A percentile compares a stretch with the other conserved stretches of the same genome.
Evolutionary conservation across 805 yeast species (phyloP).

Genomic region (Pichia nanzhaoensis): DNA sequence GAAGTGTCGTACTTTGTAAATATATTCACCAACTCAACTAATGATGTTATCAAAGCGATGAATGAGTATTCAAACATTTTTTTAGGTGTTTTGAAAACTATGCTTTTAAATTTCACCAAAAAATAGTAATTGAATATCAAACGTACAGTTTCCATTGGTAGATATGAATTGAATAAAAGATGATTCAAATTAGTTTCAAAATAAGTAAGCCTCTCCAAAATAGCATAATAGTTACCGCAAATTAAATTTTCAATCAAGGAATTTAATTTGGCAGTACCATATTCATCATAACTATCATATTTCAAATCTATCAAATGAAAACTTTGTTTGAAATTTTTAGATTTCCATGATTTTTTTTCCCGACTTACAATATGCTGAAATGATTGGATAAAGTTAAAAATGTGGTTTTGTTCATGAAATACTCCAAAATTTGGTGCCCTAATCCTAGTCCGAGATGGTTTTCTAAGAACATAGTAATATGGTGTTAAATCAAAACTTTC

Average conservation of each 20-base stretch:
- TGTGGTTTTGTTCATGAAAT: background rate
- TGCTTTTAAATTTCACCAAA: background rate
- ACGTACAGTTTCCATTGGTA: conserved; percentile 12
- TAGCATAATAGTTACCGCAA: conserved; percentile 9
- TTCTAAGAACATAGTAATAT: background rate
- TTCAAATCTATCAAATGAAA: background rate
- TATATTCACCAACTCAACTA: conserved; percentile 10
- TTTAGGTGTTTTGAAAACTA: conserved; percentile 10
- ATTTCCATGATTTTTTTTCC: conserved; percentile 7
- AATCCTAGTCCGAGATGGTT: conserved; percentile 8
- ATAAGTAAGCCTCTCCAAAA: conserved; percentile 13
- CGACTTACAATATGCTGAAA: conserved; percentile 4
- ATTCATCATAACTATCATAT: background rate
- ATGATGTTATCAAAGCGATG: conserved; percentile 9
- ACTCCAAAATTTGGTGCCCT: background rate
- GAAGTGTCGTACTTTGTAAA: conserved; percentile 4
- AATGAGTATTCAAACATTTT: conserved; percentile 11
- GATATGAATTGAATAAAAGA: conserved; percentile 6
- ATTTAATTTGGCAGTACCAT: background rate
- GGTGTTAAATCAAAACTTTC: background rate
- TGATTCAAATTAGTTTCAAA: conserved; percentile 12
- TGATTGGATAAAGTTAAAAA: background rate
- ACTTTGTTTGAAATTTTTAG: background rate
- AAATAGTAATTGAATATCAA: conserved; percentile 9
- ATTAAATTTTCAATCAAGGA: conserved; percentile 3